Conservation (phyloP, 2,329 filamentous ascomycete genomes). For the Ceratocystis eucalypticola region DNA sequence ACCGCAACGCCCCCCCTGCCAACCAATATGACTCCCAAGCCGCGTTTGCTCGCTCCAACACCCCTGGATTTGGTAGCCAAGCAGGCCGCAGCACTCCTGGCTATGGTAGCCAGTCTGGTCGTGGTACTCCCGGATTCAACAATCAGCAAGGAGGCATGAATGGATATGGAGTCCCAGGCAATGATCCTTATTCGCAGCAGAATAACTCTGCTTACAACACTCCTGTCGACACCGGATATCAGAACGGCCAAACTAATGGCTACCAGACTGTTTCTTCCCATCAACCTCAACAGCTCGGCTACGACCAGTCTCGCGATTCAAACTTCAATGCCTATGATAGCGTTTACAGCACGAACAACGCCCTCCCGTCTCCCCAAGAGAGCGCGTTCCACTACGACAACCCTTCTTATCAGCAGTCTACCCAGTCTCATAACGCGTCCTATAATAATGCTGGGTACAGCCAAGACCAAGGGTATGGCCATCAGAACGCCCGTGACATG, state of each 20-base stretch:
- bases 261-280: slow-evolving; percentile 14
- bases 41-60: background rate
- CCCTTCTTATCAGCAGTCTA: slow-evolving; percentile 16
- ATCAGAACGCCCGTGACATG: background rate
- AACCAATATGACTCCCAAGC: slow-evolving; percentile 7
- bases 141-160: slow-evolving; percentile 12
- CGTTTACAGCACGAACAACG: slow-evolving; percentile 11
- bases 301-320: slow-evolving; percentile 11
- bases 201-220: slow-evolving; percentile 10
- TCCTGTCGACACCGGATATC: slow-evolving; percentile 8
- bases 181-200: slow-evolving; percentile 21
- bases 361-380: slow-evolving; percentile 16
- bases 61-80: slow-evolving; percentile 10
- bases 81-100: slow-evolving; percentile 12
- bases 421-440: background rate
- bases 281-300: slow-evolving; percentile 6
- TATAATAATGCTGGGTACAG: slow-evolving; percentile 1
- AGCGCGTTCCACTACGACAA: slow-evolving; percentile 19
- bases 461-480: slow-evolving; percentile 10
- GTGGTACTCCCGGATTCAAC: slow-evolving; percentile 8
- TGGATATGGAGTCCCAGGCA: slow-evolving; percentile 18
- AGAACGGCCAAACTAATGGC: background rate
- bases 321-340: slow-evolving; percentile 13
- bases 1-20: slow-evolving; percentile 7
- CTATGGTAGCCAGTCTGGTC: slow-evolving; percentile 10